Conservation (phyloP, 352 stramenopile genomes). For the Peronospora destructor region DNA sequence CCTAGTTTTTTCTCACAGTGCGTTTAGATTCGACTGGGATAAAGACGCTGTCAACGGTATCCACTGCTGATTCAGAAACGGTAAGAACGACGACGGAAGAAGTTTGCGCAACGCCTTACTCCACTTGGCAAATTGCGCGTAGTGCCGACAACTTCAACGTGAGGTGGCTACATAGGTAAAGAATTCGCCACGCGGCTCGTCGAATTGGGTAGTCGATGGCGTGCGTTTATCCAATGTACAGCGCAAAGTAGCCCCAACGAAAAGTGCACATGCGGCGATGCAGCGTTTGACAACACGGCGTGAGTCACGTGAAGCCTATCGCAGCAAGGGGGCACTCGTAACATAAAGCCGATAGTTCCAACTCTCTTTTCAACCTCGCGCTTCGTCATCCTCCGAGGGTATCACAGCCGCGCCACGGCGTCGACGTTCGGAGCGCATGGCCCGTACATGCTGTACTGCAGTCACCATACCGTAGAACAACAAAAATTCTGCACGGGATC, state of each 20-base stretch:
- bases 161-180: neutral
- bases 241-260: neutral
- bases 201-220: neutral
- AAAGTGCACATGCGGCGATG: slow-evolving; percentile 10
- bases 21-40: neutral
- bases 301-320: slow-evolving; percentile 34
- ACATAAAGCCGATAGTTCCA: slow-evolving; percentile 14
- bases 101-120: neutral
- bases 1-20: neutral
- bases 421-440: slow-evolving; percentile 13
- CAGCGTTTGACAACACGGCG: slow-evolving; percentile 10
- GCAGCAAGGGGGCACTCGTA: slow-evolving; percentile 7
- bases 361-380: slow-evolving; percentile 13
- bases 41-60: too few species aligned
- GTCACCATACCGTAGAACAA: neutral
- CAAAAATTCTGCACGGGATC: too few species aligned
- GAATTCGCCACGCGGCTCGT: too few species aligned
- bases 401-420: neutral
- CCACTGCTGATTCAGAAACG: slow-evolving; percentile 11
- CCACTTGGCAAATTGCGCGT: neutral
- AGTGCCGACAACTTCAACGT: slow-evolving; percentile 21
- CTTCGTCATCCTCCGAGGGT: slow-evolving; percentile 3
- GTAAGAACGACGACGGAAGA: slow-evolving; percentile 5
- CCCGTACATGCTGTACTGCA: neutral
- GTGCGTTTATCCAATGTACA: slow-evolving; percentile 3